Base-by-base conservation (phyloP, 805 yeast species). In the Dipodascus albidus region DNA sequence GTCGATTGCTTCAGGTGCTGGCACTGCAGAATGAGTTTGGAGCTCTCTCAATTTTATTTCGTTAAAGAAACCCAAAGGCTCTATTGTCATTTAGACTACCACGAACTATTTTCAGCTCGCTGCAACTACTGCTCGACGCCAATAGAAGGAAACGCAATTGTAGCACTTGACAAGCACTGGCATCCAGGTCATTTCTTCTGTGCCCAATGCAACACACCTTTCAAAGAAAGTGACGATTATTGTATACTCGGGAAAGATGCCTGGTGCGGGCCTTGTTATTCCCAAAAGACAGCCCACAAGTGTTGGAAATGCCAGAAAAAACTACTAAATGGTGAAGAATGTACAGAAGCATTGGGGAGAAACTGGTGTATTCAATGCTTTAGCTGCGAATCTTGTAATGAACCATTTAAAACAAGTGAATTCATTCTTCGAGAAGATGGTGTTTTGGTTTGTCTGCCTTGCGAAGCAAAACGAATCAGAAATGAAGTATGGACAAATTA, bases 141-240 rank as follows among this genome's bases (percentile, higher is more conserved):
- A 14, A 63, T 67, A 21, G 69, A 67, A 41, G 56, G 56, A 3
- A 55, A 63, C 35, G 66, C 60, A 14, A 57, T 67, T 11, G 54
- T 52, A 33, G 70, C 70, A 2, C 51, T 62, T 52, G 67, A 58
- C 4, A 55, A 56, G 35, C 53, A 60, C 9, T 67, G 58, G 58
- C 70, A 67, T 52, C 55, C 52, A 9, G 65, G 59, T 23, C 70
- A 67, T 35, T 67, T 67, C 52, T 65, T 62, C 49, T 67, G 70
- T 53, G 60, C 62, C 19, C 66, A 61, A 14, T 67, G 70, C 52
- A 60, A 64, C 44, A 52, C 52, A 22, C 59, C 63, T 8, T 60
- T 64, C 52, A 49, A 49, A 9, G 51, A 53, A 17, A 48, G 54
- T 3, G 59, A 54, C 3, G 54, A 59, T 8, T 65, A 61, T 50